A percentile compares a stretch with the other conserved stretches of the same genome.
Conservation (phyloP, 2,329 filamentous ascomycete species). For the Delphinella strobiligena region DNA sequence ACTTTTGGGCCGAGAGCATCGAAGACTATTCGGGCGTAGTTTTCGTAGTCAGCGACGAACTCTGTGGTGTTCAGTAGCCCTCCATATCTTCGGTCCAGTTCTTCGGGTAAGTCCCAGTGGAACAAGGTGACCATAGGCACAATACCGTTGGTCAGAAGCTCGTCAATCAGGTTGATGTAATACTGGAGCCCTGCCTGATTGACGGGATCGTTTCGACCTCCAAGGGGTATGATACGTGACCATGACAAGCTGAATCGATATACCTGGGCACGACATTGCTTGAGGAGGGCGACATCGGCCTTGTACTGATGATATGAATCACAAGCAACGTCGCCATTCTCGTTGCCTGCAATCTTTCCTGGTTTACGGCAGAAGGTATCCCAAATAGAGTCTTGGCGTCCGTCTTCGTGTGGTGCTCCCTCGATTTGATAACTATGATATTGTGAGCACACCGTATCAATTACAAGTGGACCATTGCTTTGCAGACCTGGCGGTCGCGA, state of each 20-base stretch:
- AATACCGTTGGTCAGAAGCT: constrained; percentile 64
- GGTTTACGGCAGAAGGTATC: constrained; percentile 74
- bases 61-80: constrained; percentile 70
- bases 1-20: constrained; percentile 60
- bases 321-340: constrained; percentile 65
- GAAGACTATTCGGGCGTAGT: constrained; percentile 68
- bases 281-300: constrained; percentile 68
- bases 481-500: constrained; percentile 52
- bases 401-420: constrained; percentile 61
- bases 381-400: constrained; percentile 75
- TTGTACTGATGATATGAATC: constrained; percentile 73
- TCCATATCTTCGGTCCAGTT: constrained; percentile 66
- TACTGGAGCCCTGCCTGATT: constrained; percentile 68
- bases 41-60: constrained; percentile 68
- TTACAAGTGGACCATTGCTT: neutral
- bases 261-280: constrained; percentile 56
- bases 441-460: constrained; percentile 6
- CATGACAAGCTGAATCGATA: constrained; percentile 81
- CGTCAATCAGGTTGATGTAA: constrained; percentile 69
- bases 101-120: constrained; percentile 76
- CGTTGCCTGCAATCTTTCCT: constrained; percentile 71
- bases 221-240: constrained; percentile 75
- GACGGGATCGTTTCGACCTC: constrained; percentile 61
- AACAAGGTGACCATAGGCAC: constrained; percentile 71
- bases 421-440: constrained; percentile 70